Evolutionary conservation across 2,329 filamentous ascomycete species (phyloP).

Genomic region (Fusarium nematophilum): DNA sequence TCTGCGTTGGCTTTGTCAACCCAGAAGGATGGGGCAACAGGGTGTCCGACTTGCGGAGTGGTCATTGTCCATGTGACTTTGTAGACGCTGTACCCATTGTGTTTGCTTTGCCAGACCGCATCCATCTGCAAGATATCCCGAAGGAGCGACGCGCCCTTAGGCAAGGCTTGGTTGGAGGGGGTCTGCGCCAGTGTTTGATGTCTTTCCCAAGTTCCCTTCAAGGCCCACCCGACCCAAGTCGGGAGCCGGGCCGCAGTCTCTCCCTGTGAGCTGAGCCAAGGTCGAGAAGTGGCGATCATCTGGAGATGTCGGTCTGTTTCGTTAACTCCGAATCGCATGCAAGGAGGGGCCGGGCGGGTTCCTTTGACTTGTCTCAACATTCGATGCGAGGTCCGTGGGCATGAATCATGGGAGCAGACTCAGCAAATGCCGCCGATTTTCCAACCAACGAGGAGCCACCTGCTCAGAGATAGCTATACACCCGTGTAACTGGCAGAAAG

Average conservation of each 20-base stretch:
- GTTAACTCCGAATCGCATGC: conserved; percentile 17
- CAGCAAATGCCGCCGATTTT: not conserved
- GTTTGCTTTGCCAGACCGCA: conserved; percentile 1
- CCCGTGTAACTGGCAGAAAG: conserved; percentile 1
- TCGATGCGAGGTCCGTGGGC: conserved; percentile 1
- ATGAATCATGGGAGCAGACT: not conserved
- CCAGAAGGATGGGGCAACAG: not conserved
- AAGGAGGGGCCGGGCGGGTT: conserved; percentile 17
- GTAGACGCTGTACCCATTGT: conserved; percentile 1
- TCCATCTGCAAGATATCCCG: conserved; percentile 6
- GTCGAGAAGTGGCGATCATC: conserved; percentile 10
- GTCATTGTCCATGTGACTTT: not conserved
- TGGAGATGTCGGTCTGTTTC: conserved; percentile 15
- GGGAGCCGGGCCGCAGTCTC: conserved; percentile 23
- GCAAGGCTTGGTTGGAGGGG: not conserved
- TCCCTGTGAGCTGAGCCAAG: conserved; percentile 19
- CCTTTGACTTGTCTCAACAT: not conserved
- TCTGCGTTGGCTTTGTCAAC: conserved; percentile 1
- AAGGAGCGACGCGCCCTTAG: conserved; percentile 3
- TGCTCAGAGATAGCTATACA: conserved; percentile 6
- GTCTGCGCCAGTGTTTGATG: conserved; percentile 6
- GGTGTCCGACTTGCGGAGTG: conserved; percentile 2
- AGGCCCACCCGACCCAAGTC: conserved; percentile 22
- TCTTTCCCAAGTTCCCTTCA: conserved; percentile 2
- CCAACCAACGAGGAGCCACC: not conserved